These are phyloP conservation scores for Coniferiporia sulphurascens DNA, from an alignment of 1,284 basidiomycete species.

Conservation along the genomic window DNA sequence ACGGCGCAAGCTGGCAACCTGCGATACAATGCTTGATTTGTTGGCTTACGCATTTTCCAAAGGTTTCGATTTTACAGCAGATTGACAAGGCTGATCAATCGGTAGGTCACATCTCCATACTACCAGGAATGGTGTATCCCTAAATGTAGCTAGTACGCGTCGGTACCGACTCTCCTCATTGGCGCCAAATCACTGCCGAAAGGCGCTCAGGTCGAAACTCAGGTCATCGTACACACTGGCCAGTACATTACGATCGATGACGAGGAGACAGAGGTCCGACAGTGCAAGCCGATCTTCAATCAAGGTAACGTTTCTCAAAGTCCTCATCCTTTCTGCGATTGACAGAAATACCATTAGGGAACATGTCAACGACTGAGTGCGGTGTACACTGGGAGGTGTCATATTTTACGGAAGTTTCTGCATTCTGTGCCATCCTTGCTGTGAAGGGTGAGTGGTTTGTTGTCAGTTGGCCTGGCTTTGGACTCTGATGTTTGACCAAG, in stretches of 20 bases:
- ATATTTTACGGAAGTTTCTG: slow-evolving; percentile 13
- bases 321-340: background rate
- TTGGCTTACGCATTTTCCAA: slow-evolving; percentile 48
- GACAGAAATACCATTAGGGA: background rate
- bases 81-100: slow-evolving; percentile 28
- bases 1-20: slow-evolving; percentile 59
- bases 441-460: slow-evolving; percentile 10
- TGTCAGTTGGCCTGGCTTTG: background rate
- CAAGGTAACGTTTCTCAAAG: background rate
- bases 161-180: slow-evolving; percentile 56
- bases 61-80: slow-evolving; percentile 28
- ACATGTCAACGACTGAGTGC: background rate
- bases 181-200: slow-evolving; percentile 74
- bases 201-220: slow-evolving; percentile 69
- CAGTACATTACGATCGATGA: slow-evolving; percentile 42
- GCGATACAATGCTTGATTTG: slow-evolving; percentile 58
- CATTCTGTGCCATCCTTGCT: slow-evolving; percentile 16
- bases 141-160: slow-evolving; percentile 14
- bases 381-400: slow-evolving; percentile 12
- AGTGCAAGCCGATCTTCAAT: slow-evolving; percentile 23
- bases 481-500: background rate
- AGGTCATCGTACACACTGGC: slow-evolving; percentile 64
- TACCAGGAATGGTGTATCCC: too few relatives aligned
- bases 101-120: slow-evolving; percentile 20
- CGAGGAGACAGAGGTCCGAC: slow-evolving; percentile 33